Base-by-base conservation (phyloP, 805 yeast species). In the Peterozyma toletana region DNA sequence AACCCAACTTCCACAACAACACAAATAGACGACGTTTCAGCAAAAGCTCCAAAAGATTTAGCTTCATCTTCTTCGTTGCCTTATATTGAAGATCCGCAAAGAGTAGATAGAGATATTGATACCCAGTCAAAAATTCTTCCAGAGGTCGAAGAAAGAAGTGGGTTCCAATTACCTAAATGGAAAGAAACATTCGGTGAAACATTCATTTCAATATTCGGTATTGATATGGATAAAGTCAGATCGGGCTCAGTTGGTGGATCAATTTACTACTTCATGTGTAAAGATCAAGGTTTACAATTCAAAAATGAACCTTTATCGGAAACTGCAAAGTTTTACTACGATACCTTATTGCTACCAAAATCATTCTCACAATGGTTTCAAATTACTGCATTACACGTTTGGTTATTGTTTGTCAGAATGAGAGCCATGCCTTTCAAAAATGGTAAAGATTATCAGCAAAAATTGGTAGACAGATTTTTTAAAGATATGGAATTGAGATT, bases 321-420 rank as follows among this genome's bases (percentile, higher is more conserved):
- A 15, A 75, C 86, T 5, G 96, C 96, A 2, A 69, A 68, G 43
- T 93, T 87, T 59, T 93, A 88, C 71, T 93, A 88, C 59, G 85
- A 86, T 43, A 85, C 90, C 11, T 67, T 93, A 45, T 82, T 78
- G 21, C 68, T 93, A 56, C 96, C 96, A 33, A 73, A 76, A 58
- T 83, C 97, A 1, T 90, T 91, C 58, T 79, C 91, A n/a, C 95
- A 89, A 62, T 91, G 96, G 96, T 91, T 83, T 62, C 98, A 91
- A 64, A 84, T 93, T 49, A 86, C 96, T 6, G 71, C 83, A 1
- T 71, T 93, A 52, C 99, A 93, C 62, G 80, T 86, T 47, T 93
- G 99, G 99, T 81, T 93, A 57, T 70, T 93, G 38, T 83, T 84
- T 51, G 96, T 86, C 14, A 81, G 99, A 59, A 90, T 93, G 96